Evolutionary conservation across 129 eudicot genomes (phyloP), one percentile per base, ranked within the genome.

Genomic region (Sambucus nigra): DNA sequence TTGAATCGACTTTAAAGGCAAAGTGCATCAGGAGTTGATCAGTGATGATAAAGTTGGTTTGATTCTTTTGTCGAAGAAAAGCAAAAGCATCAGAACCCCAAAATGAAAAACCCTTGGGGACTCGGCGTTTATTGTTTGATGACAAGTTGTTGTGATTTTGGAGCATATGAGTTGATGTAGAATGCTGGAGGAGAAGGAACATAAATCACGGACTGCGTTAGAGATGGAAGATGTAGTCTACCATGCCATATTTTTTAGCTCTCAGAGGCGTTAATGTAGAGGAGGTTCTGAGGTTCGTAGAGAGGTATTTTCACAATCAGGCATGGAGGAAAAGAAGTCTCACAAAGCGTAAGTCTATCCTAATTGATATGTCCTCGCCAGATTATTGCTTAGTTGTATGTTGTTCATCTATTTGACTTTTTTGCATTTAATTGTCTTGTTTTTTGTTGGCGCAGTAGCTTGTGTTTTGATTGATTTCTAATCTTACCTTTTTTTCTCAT

Each of bases 141-240:
- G 75, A 79, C 42, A 83, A 74, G 53, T 65, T 89, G 65, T 63
- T 82, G n/a, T 85, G 95, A 79, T 68, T 82, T 49, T 49, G 98
- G 86, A 73, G 98, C 95, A 0, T 87, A 86, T 55, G 95, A 82
- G 63, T 66, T 89, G 53, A n/a, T 88, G 95, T 59, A 66, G 86
- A 68, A 85, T 94, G 9, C 52, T 85, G 31, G 98, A 91, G 69
- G 93, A 84, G 19, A 85, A 77, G 5, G 95, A 91, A 68, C 95
- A 74, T 0, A 60, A 46, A 20, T 57, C 77, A 2, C 67, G 94
- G 41, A 76, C 87, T 52, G 76, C 91, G 55, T 91, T 95, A 1
- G 95, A 91, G 70, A 91, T 91, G 99, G 91, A 82, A 5, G 99
- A 92, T 41, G 78, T 86, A 39, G 66, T 82, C 1, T 82, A 86